Evolutionary conservation across 2,329 filamentous ascomycete species (phyloP), one percentile per base, ranked within the genome.

Genomic region (Arthrobotrys musiformis): DNA sequence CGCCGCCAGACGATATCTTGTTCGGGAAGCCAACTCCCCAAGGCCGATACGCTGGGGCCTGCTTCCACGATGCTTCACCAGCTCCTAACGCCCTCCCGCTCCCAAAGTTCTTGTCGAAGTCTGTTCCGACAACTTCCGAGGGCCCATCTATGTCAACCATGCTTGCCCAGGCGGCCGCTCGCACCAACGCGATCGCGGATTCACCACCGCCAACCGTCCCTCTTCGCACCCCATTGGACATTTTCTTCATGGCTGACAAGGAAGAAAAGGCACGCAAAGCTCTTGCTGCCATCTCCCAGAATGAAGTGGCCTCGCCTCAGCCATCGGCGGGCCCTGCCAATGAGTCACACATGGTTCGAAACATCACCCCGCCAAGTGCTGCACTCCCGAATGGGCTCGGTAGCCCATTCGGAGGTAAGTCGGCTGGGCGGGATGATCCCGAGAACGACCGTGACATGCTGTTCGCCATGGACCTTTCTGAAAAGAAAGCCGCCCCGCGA

Each of bases 61-160:
- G 93, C 4, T 99, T 98, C 83, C 94, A 97, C 83, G 92, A 93
- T 44, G 98, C 95, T 7, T 77, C 73, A 9, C 95, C 95, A 19
- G 94, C 94, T 1, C 92, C 95, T 0, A 96, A 93, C 7, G 90
- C 93, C 24, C 86, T 99, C 33, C 95, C 95, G 0, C 91, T 97
- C 73, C 95, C 95, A 9, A 96, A 91, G 81, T 97, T 97, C 83
- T 89, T 92, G 78, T 91, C 91, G 28, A 94, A 91, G 81, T 90
- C 92, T 0, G 87, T 92, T 11, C 90, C 90, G 2, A 90, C 91
- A 70, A 90, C 90, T 2, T 89, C 84, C 13, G 83, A 83, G 19
- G 82, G 84, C 78, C 86, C 82, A 78, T 83, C 82, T 48, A 79
- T 86, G 48, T 84, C 84, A 78, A 81, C 87, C 4, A 81, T 83